phyloP scores from a whole-genome alignment of 805 yeast species.

The Starmerella bombi region DNA sequence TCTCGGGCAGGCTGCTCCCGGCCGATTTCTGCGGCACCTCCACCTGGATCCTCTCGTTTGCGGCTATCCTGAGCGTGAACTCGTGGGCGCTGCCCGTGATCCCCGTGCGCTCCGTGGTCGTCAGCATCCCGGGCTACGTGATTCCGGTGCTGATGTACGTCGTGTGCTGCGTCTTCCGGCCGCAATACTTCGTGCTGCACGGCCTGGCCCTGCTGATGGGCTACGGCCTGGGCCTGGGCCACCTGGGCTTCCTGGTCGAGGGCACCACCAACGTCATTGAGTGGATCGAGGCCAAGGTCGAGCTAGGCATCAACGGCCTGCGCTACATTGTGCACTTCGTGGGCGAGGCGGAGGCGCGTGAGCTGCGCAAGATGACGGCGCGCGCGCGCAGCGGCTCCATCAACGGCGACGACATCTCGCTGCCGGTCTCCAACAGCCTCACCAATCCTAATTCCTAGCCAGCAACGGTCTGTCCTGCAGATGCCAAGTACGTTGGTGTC shows the following conservation, averaged over 20 bases:
- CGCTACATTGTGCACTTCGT: slow-evolving; percentile 44
- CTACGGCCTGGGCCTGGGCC: slow-evolving; percentile 41
- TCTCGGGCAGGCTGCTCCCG: slow-evolving; percentile 5
- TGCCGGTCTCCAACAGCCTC: slow-evolving; percentile 7
- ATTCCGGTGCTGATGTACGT: slow-evolving; percentile 3
- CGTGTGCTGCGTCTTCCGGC: not conserved
- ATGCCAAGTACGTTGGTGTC: too few species aligned
- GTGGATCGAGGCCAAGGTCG: slow-evolving; percentile 48
- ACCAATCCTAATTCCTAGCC: too few species aligned
- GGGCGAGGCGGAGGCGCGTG: slow-evolving; percentile 47
- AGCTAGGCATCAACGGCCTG: slow-evolving; percentile 38
- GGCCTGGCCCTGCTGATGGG: slow-evolving; percentile 56
- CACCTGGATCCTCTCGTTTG: slow-evolving; percentile 23
- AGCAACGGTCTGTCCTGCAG: too few species aligned
- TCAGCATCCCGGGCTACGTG: slow-evolving; percentile 11
- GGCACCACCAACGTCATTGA: slow-evolving; percentile 48
- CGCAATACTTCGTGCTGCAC: slow-evolving; percentile 46
- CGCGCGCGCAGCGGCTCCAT: slow-evolving; percentile 3
- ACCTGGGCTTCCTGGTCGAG: slow-evolving; percentile 40
- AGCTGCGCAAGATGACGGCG: slow-evolving; percentile 26
- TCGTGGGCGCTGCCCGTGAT: slow-evolving; percentile 35
- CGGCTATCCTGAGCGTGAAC: slow-evolving; percentile 16
- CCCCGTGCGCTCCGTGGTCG: slow-evolving; percentile 23
- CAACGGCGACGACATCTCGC: slow-evolving; percentile 9
- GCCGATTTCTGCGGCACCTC: slow-evolving; percentile 12